These are phyloP conservation scores for Beta macrorhiza DNA, from an alignment of 179 eudicot genomes.

Conservation along the genomic window DNA sequence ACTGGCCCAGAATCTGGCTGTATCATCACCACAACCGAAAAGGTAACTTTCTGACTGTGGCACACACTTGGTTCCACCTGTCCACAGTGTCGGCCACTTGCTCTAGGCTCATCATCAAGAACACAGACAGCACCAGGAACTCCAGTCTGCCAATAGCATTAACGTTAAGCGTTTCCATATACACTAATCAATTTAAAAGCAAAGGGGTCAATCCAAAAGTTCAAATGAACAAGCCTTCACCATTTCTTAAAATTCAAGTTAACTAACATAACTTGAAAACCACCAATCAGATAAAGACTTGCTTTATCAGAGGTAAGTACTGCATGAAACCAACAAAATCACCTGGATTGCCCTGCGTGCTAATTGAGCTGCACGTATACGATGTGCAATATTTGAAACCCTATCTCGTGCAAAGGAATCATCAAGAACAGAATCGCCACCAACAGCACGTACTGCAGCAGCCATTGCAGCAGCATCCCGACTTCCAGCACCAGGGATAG, in stretches of 20 bases:
- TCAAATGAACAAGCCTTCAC: background rate
- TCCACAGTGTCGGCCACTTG: constrained; percentile 82
- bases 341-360: constrained; percentile 92
- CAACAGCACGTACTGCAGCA: constrained; percentile 98
- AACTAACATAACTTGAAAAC: background rate
- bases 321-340: background rate
- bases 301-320: background rate
- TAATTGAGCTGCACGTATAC: constrained; percentile 85
- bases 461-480: constrained; percentile 99
- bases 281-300: background rate
- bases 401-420: constrained; percentile 94
- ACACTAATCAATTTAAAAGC: background rate
- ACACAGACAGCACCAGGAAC: constrained; percentile 79
- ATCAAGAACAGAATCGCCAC: constrained; percentile 96
- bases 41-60: constrained; percentile 70
- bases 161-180: constrained; percentile 15
- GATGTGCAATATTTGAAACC: constrained; percentile 84
- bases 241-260: background rate
- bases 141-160: constrained; percentile 65
- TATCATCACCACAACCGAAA: constrained; percentile 79
- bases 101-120: constrained; percentile 95
- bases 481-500: constrained; percentile 96
- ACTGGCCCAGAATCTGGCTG: constrained; percentile 99
- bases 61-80: constrained; percentile 76
- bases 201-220: constrained; percentile 1